Conservation (phyloP, 306 rosid genomes). For the Cicer judaicum region DNA sequence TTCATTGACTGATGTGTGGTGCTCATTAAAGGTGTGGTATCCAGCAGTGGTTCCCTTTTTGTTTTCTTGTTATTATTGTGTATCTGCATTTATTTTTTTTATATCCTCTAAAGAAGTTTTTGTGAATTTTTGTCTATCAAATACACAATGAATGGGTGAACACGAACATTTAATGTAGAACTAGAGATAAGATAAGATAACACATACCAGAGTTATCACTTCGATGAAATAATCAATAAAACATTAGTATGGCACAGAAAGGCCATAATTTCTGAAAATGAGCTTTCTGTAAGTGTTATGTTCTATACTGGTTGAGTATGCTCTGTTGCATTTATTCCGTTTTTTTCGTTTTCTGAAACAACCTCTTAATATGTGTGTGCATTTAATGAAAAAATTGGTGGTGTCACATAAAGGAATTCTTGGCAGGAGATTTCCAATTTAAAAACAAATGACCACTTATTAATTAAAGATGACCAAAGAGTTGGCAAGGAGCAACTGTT, state of each 20-base stretch:
- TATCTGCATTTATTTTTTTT: slow-evolving; percentile 14
- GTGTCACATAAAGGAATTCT: not conserved
- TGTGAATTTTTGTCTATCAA: slow-evolving; percentile 30
- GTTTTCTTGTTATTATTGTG: slow-evolving; percentile 13
- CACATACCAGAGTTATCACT: slow-evolving; percentile 6
- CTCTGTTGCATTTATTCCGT: not conserved
- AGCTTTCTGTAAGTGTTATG: slow-evolving; percentile 9
- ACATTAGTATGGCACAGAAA: slow-evolving; percentile 3
- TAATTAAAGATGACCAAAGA: slow-evolving; percentile 22
- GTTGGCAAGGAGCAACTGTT: slow-evolving; percentile 2
- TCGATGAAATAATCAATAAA: not conserved
- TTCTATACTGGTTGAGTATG: not conserved
- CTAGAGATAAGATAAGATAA: not conserved
- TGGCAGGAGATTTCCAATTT: slow-evolving; percentile 13
- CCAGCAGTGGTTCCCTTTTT: slow-evolving; percentile 20
- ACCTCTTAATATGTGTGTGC: not conserved
- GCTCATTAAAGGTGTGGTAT: slow-evolving; percentile 81
- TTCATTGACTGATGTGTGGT: slow-evolving; percentile 83
- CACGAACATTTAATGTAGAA: not conserved
- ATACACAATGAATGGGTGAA: slow-evolving; percentile 24
- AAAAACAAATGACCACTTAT: not conserved
- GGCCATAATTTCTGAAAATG: slow-evolving; percentile 12
- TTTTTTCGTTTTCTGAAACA: not conserved
- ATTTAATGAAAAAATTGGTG: not conserved
- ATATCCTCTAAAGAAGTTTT: slow-evolving; percentile 15